Evolutionary conservation across 441 rosid species (phyloP), one percentile per base, ranked within the genome.

Genomic region (Gossypium lobatum): DNA sequence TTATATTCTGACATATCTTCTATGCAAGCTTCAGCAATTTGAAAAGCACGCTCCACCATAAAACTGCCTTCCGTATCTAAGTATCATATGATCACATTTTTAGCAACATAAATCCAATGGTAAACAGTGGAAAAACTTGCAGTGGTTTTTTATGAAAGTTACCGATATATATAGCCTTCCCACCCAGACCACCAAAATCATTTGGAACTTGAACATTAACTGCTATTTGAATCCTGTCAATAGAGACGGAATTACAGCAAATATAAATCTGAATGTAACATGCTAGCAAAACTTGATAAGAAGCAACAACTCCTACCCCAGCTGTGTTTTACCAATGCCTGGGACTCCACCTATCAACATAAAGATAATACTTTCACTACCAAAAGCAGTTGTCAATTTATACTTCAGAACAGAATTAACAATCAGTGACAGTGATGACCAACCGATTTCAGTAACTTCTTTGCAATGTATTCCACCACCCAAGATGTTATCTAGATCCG

Each of bases 61-160:
- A 93, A 91, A 80, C 96, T 95, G 59, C 99, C 98, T 81, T 95
- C 98, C 7, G 96, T 91, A 83, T 95, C 99, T 91, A 82, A 57
- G 63, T 26, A 85, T 64, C 72, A 71, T 39, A 71, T 18, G 70
- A 71, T 11, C 25, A 45, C 13, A 37, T 64, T 55, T 68, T 71
- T 52, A 72, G 23, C 55, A 60, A 26, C 34, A 17, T 52, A 3
- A 55, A 68, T 37, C 55, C 71, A 28, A 64, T 1, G 13, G 58
- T 9, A 60, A 65, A 59, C 68, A 31, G 69, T 37, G 70, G 1
- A 39, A 54, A 13, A 60, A 63, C 70, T 10, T 18, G 42, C 7
- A 63, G 21, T 2, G 13, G 25, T 34, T 25, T 10, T 73, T 10
- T 73, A 52, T 53, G 37, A 63, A 28, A 72, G 82, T 78, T 64